Evolutionary conservation across 768 basidiomycete genomes (phyloP).

Genomic region (Kondoa malvinella): DNA sequence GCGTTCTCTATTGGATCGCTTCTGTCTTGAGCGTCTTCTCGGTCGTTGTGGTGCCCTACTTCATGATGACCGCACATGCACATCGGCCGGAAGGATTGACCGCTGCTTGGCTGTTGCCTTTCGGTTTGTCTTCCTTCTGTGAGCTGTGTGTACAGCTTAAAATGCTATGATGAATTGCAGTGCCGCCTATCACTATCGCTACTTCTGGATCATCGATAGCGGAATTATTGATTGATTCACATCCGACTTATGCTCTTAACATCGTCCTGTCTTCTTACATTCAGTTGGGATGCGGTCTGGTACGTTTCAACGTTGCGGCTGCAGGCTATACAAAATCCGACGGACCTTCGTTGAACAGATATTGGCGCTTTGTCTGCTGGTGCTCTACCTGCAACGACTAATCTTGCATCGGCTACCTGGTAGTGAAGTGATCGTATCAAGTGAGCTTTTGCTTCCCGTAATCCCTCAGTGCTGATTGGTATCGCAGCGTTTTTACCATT

Average conservation of each 20-base stretch:
- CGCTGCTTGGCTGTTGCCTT: constrained; percentile 26
- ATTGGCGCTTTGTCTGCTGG: constrained; percentile 22
- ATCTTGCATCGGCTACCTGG: constrained; percentile 24
- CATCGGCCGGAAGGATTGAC: constrained; percentile 24
- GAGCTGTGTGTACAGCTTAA: neutral
- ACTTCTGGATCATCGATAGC: constrained; percentile 20
- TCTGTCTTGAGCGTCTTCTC: constrained; percentile 16
- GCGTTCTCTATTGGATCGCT: constrained; percentile 25
- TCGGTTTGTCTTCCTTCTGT: constrained; percentile 12
- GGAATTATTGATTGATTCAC: constrained; percentile 16
- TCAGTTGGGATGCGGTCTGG: constrained; percentile 20
- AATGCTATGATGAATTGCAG: neutral
- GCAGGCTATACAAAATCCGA: too few species aligned
- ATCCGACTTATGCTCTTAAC: constrained; percentile 19
- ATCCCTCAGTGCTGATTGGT: too few species aligned
- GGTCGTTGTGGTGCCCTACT: constrained; percentile 18
- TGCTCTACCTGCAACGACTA: constrained; percentile 24
- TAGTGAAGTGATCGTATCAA: constrained; percentile 23
- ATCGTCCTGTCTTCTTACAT: constrained; percentile 24
- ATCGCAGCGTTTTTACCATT: constrained; percentile 25
- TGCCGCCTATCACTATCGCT: constrained; percentile 25
- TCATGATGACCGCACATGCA: constrained; percentile 22
- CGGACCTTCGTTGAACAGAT: neutral
- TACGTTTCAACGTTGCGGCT: too few species aligned
- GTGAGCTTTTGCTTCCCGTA: too few species aligned